Percentiles rank a stretch among this genome's conserved stretches.
These are phyloP conservation scores for Hypoxylon sp. DNA, from an alignment of 2,329 filamentous ascomycete species.

Conservation along the genomic window DNA sequence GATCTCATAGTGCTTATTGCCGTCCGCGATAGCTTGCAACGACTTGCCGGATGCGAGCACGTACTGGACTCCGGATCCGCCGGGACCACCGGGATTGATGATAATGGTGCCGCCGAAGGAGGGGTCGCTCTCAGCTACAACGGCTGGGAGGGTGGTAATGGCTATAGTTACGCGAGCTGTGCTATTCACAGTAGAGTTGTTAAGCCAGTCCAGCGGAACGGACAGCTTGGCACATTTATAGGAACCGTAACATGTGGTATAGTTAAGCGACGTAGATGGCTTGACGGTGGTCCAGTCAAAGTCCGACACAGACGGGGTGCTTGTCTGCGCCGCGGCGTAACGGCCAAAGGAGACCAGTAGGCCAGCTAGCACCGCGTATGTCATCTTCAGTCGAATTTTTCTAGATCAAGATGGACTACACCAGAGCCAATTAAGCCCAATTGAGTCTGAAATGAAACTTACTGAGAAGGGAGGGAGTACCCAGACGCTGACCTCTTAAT, in stretches of 20 bases:
- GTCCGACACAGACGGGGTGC: conserved; percentile 15
- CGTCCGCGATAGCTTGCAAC: conserved; percentile 52
- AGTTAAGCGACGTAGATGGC: conserved; percentile 57
- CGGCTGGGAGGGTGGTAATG: conserved; percentile 59
- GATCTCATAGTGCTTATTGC: conserved; percentile 58
- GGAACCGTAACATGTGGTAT: conserved; percentile 58
- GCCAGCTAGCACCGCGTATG: conserved; percentile 6
- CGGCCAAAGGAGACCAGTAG: conserved; percentile 23
- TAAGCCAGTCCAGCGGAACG: conserved; percentile 62
- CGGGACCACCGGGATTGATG: conserved; percentile 63
- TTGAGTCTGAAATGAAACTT: background rate
- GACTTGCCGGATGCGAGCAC: conserved; percentile 48
- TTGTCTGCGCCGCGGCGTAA: conserved; percentile 14
- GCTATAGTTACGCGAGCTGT: conserved; percentile 57
- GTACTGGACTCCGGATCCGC: conserved; percentile 58
- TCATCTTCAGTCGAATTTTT: conserved; percentile 17
- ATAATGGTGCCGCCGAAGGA: conserved; percentile 61
- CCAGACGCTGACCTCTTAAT: background rate
- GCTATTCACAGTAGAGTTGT: conserved; percentile 50
- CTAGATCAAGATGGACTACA: background rate
- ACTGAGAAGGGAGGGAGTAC: background rate
- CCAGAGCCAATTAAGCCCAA: background rate
- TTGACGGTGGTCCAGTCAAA: conserved; percentile 58
- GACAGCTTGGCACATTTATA: conserved; percentile 60
- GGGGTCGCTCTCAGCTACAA: conserved; percentile 57